Percentiles rank a stretch among this genome's conserved stretches.
phyloP scores from a whole-genome alignment of 2,329 filamentous ascomycete species.

The Fusarium drepaniforme region DNA sequence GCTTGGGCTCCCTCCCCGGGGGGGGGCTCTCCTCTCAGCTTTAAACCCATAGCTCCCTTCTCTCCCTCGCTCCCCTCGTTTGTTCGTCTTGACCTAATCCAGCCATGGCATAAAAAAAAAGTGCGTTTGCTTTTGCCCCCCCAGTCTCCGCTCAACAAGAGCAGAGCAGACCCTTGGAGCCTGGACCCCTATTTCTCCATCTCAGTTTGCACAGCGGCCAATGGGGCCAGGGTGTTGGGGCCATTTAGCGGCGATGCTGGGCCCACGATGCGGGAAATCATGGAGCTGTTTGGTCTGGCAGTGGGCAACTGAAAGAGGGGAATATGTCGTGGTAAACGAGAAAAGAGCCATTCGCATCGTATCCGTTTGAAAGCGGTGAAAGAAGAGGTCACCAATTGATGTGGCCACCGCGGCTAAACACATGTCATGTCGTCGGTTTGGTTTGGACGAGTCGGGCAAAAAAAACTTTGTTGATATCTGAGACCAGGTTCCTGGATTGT shows the following conservation, averaged over 20 bases:
- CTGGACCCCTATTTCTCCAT: conserved; percentile 41
- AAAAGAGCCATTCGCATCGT: neutral
- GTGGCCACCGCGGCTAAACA: neutral
- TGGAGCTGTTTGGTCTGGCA: conserved; percentile 20
- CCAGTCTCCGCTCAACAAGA: conserved; percentile 17
- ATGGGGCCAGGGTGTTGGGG: conserved; percentile 27
- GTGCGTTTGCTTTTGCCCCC: neutral
- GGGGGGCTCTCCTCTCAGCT: neutral
- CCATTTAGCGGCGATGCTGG: conserved; percentile 20
- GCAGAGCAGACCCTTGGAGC: conserved; percentile 7
- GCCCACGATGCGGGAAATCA: conserved; percentile 41
- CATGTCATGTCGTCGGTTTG: neutral
- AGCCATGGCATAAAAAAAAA: conserved; percentile 35
- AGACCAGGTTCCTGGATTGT: conserved; percentile 31
- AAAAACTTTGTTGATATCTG: conserved; percentile 4
- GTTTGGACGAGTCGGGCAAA: neutral
- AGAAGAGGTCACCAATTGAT: neutral
- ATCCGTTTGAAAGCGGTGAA: neutral
- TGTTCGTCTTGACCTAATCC: conserved; percentile 37
- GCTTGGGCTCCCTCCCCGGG: neutral
- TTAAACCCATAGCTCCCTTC: neutral
- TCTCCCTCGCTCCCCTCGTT: neutral
- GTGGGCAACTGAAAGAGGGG: neutral
- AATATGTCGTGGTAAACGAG: neutral
- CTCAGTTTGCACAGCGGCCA: conserved; percentile 15